Base-by-base conservation (phyloP, 2,329 filamentous ascomycete species). In the Westerdykella aurantiaca region DNA sequence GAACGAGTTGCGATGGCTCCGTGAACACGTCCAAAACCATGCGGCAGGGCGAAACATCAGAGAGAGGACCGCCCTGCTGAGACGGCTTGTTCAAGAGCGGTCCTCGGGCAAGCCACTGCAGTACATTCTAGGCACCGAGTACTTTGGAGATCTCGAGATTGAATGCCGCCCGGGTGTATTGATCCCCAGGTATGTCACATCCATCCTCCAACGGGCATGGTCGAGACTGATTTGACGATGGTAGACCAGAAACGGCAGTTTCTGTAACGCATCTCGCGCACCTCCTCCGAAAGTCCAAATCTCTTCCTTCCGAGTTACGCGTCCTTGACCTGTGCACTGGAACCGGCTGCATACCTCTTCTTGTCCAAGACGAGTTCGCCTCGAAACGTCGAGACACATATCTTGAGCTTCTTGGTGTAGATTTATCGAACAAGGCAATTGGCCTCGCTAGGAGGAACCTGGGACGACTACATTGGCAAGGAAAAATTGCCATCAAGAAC, bases 271-370 rank as follows among this genome's bases (percentile, higher is more conserved):
- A 59, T 40, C 43, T 73, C 6, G 61, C 55, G 4, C 44, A 51
- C 7, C 43, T 63, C 13, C 44, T 72, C 12, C 46, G 51, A 16
- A 39, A 50, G 34, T 56, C 55, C 17, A 39, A 43, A 21, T 47
- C 40, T 2, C 48, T 66, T 2, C 55, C 58, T 11, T 14, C 44
- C 21, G 53, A 54, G 13, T 55, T 94, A 11, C 77, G 75, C 11
- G 72, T 97, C 34, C 66, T 96, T 7, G 93, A 98, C 65, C 73
- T 96, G 23, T 97, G 93, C 66, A 90, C 88, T 0, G 93, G 93
- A 9, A 88, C 86, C 5, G 93, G 93, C 4, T 96, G 91, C 68
- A 95, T 97, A 50, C 79, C 88, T 0, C 76, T 97, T 7, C 77
- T 88, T 3, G 74, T 95, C 6, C 80, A 85, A 49, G 73, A 82